A percentile compares a stretch with the other conserved stretches of the same genome.
These are phyloP conservation scores for Thelephora aurantiotincta DNA, from an alignment of 768 basidiomycete species.

Conservation along the genomic window DNA sequence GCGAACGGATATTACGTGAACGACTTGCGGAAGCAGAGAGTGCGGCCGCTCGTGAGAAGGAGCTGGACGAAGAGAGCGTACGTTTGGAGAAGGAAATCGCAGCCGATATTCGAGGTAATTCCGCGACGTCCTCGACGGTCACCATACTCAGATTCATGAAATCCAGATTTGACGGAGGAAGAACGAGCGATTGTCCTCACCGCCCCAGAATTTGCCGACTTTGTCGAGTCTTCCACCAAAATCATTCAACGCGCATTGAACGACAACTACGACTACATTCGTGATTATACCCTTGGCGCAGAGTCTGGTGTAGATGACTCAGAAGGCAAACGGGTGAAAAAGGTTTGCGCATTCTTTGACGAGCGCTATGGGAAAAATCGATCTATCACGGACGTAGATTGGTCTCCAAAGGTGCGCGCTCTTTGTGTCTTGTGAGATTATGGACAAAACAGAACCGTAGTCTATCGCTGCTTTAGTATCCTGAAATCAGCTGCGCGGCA, in stretches of 20 bases:
- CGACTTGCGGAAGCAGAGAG: constrained; percentile 56
- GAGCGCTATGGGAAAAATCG: constrained; percentile 85
- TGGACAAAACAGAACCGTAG: background rate
- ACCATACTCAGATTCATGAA: background rate
- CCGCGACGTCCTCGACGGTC: too few relatives aligned
- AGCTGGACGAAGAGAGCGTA: constrained; percentile 70
- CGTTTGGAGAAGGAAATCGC: constrained; percentile 80
- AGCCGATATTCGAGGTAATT: constrained; percentile 65
- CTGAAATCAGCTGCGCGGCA: constrained; percentile 87
- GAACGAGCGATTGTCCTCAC: constrained; percentile 69
- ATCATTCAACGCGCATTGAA: constrained; percentile 91
- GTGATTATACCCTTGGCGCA: constrained; percentile 87
- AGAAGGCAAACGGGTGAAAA: constrained; percentile 80
- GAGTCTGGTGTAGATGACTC: constrained; percentile 80
- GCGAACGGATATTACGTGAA: constrained; percentile 53
- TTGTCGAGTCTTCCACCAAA: constrained; percentile 89
- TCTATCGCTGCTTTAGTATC: constrained; percentile 43
- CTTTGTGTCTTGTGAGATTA: background rate
- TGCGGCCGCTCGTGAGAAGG: constrained; percentile 53
- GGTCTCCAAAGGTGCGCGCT: constrained; percentile 80
- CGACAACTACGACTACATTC: constrained; percentile 92
- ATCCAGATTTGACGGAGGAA: constrained; percentile 72
- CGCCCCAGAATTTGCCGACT: constrained; percentile 87
- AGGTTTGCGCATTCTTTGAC: constrained; percentile 90
- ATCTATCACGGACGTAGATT: constrained; percentile 92